Evolutionary conservation across 768 basidiomycete genomes (phyloP).

Genomic region (Hygrocybe coccinea): DNA sequence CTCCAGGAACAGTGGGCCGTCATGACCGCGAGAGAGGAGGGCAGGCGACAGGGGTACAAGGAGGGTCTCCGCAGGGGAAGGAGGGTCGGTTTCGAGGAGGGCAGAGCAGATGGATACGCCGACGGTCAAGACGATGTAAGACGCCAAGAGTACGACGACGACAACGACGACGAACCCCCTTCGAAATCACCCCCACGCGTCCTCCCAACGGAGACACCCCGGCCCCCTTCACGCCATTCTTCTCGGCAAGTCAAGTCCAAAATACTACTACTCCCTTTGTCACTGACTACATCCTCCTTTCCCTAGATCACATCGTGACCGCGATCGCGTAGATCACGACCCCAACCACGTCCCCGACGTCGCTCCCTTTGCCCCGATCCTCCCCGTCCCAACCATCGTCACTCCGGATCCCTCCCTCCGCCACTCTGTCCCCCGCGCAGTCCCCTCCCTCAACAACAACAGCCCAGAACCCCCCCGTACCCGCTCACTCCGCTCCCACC

Average conservation of each 20-base stretch:
- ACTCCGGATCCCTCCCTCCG: constrained; percentile 8
- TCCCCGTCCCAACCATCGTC: constrained; percentile 20
- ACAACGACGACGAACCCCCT: constrained; percentile 7
- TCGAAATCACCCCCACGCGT: constrained; percentile 1
- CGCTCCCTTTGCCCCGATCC: constrained; percentile 8
- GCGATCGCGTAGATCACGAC: constrained; percentile 4
- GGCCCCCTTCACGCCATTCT: not conserved
- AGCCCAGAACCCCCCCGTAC: constrained; percentile 12
- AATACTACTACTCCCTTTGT: not conserved
- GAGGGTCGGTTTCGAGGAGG: constrained; percentile 11
- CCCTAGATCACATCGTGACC: not conserved
- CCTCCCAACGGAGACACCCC: constrained; percentile 6
- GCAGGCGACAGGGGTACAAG: constrained; percentile 46
- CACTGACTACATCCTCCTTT: not conserved
- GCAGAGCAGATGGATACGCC: constrained; percentile 10
- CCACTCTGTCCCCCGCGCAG: constrained; percentile 16
- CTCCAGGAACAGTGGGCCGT: constrained; percentile 45
- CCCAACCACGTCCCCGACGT: constrained; percentile 16
- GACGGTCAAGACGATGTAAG: constrained; percentile 21
- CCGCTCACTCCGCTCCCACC: constrained; percentile 14
- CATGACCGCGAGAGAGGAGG: constrained; percentile 50
- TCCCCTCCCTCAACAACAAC: constrained; percentile 22
- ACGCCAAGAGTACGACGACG: constrained; percentile 3
- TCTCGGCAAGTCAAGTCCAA: not conserved
- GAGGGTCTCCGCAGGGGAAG: constrained; percentile 39